Evolutionary conservation across 2,329 filamentous ascomycete genomes (phyloP).

Genomic region (Claviceps sp.): DNA sequence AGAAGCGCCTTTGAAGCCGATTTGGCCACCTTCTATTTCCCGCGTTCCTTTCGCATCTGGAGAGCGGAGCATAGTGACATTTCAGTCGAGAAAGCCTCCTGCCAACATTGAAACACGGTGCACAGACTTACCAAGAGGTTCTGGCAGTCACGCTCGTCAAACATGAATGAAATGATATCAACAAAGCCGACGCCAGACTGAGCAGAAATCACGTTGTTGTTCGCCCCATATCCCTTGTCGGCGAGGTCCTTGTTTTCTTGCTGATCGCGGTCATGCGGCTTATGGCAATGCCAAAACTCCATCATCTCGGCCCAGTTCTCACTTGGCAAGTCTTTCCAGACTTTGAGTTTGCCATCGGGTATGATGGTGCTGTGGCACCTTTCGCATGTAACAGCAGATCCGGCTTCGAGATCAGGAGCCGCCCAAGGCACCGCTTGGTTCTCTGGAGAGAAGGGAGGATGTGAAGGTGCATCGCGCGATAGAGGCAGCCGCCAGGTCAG

Average conservation of each 20-base stretch:
- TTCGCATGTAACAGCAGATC: slow-evolving; percentile 29
- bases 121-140: slow-evolving; percentile 22
- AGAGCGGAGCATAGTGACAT: not conserved
- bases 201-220: slow-evolving; percentile 57
- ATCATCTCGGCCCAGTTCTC: slow-evolving; percentile 99
- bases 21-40: slow-evolving; percentile 50
- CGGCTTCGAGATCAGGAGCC: slow-evolving; percentile 31
- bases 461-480: slow-evolving; percentile 10
- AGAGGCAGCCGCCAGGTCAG: slow-evolving; percentile 43
- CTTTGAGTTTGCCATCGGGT: slow-evolving; percentile 22
- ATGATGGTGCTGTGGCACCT: slow-evolving; percentile 27
- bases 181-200: slow-evolving; percentile 59
- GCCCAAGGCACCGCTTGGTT: slow-evolving; percentile 40
- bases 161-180: slow-evolving; percentile 63
- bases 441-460: slow-evolving; percentile 17
- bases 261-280: slow-evolving; percentile 51
- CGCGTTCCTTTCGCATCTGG: slow-evolving; percentile 9
- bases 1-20: slow-evolving; percentile 28
- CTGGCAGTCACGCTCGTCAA: slow-evolving; percentile 53
- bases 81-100: not conserved
- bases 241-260: slow-evolving; percentile 35
- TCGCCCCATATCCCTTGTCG: slow-evolving; percentile 71
- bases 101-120: no score
- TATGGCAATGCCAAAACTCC: slow-evolving; percentile 99
- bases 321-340: slow-evolving; percentile 88